Percentiles rank a stretch among this genome's conserved stretches.
These are phyloP conservation scores for Calonectria hongkongensis DNA, from an alignment of 2,329 filamentous ascomycete genomes.

Conservation along the genomic window DNA sequence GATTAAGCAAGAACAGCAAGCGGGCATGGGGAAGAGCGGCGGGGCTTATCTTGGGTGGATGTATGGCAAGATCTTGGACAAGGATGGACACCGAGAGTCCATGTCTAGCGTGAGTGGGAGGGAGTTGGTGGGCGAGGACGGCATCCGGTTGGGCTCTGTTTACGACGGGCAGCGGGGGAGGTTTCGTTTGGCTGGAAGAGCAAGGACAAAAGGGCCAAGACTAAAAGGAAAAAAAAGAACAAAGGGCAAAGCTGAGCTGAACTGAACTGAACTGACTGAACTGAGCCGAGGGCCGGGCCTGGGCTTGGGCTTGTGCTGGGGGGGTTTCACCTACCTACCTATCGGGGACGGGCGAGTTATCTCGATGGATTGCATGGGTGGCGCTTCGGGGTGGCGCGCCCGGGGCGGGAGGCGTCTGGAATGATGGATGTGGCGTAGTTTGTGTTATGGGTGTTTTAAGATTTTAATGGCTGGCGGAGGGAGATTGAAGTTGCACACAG, in stretches of 20 bases:
- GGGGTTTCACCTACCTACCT: neutral
- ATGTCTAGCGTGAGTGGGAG: slow-evolving; percentile 14
- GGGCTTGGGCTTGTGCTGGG: too few relatives aligned
- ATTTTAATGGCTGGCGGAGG: too few relatives aligned
- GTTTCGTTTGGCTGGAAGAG: neutral
- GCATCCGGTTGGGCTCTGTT: neutral
- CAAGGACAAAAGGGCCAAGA: neutral
- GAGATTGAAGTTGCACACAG: too few relatives aligned
- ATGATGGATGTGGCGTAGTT: slow-evolving; percentile 16
- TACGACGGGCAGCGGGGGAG: slow-evolving; percentile 6
- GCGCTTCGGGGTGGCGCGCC: slow-evolving; percentile 18
- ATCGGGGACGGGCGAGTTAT: slow-evolving; percentile 20
- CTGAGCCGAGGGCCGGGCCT: neutral
- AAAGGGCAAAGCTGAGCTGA: neutral
- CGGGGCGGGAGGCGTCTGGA: slow-evolving; percentile 7
- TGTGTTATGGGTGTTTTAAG: too few relatives aligned
- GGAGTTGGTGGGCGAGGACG: neutral
- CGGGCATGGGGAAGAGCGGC: neutral
- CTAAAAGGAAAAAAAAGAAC: neutral
- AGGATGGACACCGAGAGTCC: slow-evolving; percentile 24
- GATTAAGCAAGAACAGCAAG: slow-evolving; percentile 7
- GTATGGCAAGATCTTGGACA: slow-evolving; percentile 23
- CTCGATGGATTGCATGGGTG: slow-evolving; percentile 23
- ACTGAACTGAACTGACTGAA: too few relatives aligned
- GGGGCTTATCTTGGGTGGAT: slow-evolving; percentile 27